Percentiles rank a stretch among this genome's conserved stretches.
Evolutionary conservation across 805 yeast species (phyloP).

Genomic region (Pichia manshurica): DNA sequence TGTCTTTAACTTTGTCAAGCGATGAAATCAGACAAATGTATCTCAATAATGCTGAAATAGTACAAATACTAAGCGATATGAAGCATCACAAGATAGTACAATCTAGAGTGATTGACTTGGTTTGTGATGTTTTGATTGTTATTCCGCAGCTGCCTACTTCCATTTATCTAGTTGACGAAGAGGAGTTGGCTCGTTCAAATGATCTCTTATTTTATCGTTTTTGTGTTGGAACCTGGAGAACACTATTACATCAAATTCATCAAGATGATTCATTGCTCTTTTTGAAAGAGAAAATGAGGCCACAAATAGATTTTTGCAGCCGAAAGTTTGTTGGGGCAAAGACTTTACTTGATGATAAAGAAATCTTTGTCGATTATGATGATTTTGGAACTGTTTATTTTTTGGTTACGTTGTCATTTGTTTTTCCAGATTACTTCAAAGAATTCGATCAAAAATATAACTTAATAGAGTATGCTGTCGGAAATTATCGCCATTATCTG

Average conservation of each 20-base stretch:
- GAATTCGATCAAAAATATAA: constrained; percentile 20
- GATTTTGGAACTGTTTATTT: constrained; percentile 8
- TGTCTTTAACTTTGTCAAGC: constrained; percentile 22
- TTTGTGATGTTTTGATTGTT: constrained; percentile 24
- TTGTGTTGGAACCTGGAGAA: constrained; percentile 28
- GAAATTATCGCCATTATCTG: constrained; percentile 11
- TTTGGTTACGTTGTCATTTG: constrained; percentile 6
- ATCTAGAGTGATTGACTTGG: constrained; percentile 29
- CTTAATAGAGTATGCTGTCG: constrained; percentile 20
- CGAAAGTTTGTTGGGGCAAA: constrained; percentile 20
- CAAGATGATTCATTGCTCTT: constrained; percentile 2
- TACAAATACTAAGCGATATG: constrained; percentile 20
- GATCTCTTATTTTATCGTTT: constrained; percentile 30
- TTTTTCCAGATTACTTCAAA: constrained; percentile 18
- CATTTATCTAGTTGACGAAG: constrained; percentile 21
- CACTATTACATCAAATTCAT: constrained; percentile 17
- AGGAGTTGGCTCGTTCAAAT: constrained; percentile 20
- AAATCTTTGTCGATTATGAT: constrained; percentile 2
- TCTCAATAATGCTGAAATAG: constrained; percentile 21
- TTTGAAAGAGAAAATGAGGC: constrained; percentile 17
- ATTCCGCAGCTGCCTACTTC: constrained; percentile 23
- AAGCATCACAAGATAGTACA: constrained; percentile 22
- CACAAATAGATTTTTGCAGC: constrained; percentile 22
- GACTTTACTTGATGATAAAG: constrained; percentile 8
- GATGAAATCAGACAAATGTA: constrained; percentile 29